These are phyloP conservation scores for Penicillium sp. DNA, from an alignment of 2,329 filamentous ascomycete species.

Conservation along the genomic window DNA sequence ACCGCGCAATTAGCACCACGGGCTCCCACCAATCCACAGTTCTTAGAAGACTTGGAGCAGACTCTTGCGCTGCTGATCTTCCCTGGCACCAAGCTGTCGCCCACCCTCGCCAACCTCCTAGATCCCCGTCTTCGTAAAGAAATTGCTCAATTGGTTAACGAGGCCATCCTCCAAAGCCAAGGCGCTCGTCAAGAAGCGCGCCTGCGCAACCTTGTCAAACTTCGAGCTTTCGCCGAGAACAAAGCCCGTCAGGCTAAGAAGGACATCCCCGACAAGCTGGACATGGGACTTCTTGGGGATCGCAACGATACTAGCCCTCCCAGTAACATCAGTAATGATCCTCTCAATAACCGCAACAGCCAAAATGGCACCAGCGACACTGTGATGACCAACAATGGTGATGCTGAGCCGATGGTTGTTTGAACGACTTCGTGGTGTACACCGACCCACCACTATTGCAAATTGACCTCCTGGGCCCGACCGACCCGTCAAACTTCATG, in stretches of 20 bases:
- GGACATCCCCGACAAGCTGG: constrained; percentile 42
- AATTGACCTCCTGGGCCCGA: not conserved
- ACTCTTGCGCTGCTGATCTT: constrained; percentile 93
- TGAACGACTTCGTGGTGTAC: constrained; percentile 13
- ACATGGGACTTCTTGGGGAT: constrained; percentile 39
- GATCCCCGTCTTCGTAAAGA: constrained; percentile 71
- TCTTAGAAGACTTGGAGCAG: constrained; percentile 79
- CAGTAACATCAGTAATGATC: constrained; percentile 20
- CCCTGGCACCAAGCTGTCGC: constrained; percentile 69
- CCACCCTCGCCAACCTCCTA: constrained; percentile 68
- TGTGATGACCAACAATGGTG: constrained; percentile 38
- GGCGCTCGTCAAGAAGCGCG: constrained; percentile 70
- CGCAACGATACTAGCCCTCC: constrained; percentile 8
- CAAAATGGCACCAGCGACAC: constrained; percentile 34
- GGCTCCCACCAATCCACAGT: constrained; percentile 72
- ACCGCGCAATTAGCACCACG: constrained; percentile 80
- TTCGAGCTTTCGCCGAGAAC: constrained; percentile 77
- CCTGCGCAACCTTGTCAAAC: constrained; percentile 71
- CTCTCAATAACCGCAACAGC: constrained; percentile 12
- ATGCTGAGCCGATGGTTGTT: constrained; percentile 38
- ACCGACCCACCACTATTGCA: not conserved
- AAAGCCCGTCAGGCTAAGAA: constrained; percentile 44
- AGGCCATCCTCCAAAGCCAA: constrained; percentile 72
- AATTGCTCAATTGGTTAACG: constrained; percentile 85
- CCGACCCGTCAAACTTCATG: not conserved